Percentiles rank a stretch among this genome's conserved stretches.
Evolutionary conservation across 2,329 filamentous ascomycete species (phyloP).

Genomic region (Dothideomycetes sp.): DNA sequence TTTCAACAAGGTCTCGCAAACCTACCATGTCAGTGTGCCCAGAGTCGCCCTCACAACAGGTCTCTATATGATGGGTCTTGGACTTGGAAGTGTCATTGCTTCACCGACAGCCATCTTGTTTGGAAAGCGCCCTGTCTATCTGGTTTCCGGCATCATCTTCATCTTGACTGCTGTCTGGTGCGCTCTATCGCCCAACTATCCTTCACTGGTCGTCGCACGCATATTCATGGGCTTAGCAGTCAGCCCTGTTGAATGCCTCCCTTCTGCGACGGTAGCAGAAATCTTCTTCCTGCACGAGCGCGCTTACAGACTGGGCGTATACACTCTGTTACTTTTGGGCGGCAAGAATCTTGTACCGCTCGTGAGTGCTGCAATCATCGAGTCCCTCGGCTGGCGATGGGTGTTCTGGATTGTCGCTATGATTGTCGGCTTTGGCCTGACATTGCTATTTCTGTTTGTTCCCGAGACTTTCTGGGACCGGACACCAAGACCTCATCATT

Average conservation of each 20-base stretch:
- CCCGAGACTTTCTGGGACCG: conserved; percentile 96
- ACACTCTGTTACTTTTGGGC: conserved; percentile 76
- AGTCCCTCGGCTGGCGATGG: conserved; percentile 62
- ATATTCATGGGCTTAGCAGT: conserved; percentile 83
- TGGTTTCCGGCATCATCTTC: conserved; percentile 67
- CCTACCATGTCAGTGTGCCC: conserved; percentile 56
- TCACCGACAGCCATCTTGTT: conserved; percentile 85
- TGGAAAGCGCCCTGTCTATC: conserved; percentile 85
- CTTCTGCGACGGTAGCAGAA: conserved; percentile 87
- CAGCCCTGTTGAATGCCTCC: conserved; percentile 83
- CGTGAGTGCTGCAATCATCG: conserved; percentile 75
- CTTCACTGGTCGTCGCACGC: conserved; percentile 67
- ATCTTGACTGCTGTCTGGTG: conserved; percentile 72
- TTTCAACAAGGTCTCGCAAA: conserved; percentile 66
- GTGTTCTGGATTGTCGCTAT: conserved; percentile 62
- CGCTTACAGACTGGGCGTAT: conserved; percentile 86
- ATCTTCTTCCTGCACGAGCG: conserved; percentile 94
- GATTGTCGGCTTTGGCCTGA: conserved; percentile 58
- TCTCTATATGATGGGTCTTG: conserved; percentile 87
- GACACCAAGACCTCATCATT: conserved; percentile 45
- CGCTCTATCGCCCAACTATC: conserved; percentile 69
- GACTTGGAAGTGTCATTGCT: conserved; percentile 70
- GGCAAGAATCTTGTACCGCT: conserved; percentile 80
- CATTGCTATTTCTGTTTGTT: conserved; percentile 77
- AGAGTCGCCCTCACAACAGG: conserved; percentile 79